Base-by-base conservation (phyloP, 805 yeast species). In the Danielia oregonensis region DNA sequence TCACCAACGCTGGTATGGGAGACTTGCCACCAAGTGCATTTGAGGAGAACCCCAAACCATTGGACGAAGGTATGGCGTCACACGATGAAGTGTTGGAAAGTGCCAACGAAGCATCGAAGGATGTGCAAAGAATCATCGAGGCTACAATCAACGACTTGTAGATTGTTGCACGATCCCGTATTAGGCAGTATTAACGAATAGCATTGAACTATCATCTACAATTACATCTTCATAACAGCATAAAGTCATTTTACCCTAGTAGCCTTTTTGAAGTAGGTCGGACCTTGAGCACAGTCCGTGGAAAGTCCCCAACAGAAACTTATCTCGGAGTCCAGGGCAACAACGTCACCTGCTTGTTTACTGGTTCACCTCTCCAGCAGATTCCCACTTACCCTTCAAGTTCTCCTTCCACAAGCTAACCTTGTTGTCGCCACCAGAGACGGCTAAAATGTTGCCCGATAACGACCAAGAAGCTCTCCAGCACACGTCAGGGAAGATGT, bases 391-490 rank as follows among this genome's bases (percentile, higher is more conserved):
- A 34, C 97, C 97, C 52, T 79, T 79, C 46, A 89, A 70, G 55
- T 82, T 86, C 64, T 93, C 98, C 65, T 88, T 89, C 97, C 97
- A 93, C 59, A 93, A 74, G 21, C 96, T 87, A 28, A 93, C 91
- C 64, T 85, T 87, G 61, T 89, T 89, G 60, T 93, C 97, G 36
- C 97, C 97, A 30, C 97, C 96, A 31, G 93, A 79, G 27, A 93
- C 84, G 4, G 99, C 99, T 50, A 93, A 74, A 19, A 93, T 81
- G 59, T 93, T 93, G 35, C 99, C 99, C 30, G 95, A 83, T 48
- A 89, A 71, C 9, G 97, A 87, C 98, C 98, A 93, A 48, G 94
- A 82, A 31, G 95, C 95, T 60, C 97, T 81, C 98, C 98, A 93
- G 49, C 94, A 86, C 17, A 89, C 97, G 58, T 93, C 98, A 11